A percentile compares a stretch with the other conserved stretches of the same genome.
Conservation (phyloP, 345 rosid species). For the Hibiscus syriacus region DNA sequence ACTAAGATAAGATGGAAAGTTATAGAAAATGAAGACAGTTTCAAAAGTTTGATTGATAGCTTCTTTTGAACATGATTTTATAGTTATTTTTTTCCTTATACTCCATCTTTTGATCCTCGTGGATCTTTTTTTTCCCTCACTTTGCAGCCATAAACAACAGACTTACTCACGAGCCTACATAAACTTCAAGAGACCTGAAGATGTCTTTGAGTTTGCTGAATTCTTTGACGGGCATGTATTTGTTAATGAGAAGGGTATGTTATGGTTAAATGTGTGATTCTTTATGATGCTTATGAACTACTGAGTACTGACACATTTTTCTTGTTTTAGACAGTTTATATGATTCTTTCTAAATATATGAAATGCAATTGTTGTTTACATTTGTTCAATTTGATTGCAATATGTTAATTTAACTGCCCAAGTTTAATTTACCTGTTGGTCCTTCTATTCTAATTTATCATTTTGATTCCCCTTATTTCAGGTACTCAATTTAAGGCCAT, state of each 20-base stretch:
- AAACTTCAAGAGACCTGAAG: slow-evolving; percentile 50
- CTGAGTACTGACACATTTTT: too few species aligned
- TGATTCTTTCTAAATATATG: too few species aligned
- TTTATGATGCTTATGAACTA: background rate
- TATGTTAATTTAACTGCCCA: too few species aligned
- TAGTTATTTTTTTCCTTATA: too few species aligned
- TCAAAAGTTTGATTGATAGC: background rate
- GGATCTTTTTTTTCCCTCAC: background rate
- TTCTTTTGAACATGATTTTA: background rate
- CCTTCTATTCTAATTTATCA: too few species aligned
- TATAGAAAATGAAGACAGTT: background rate
- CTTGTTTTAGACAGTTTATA: too few species aligned
- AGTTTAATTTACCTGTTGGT: too few species aligned
- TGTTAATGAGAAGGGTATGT: slow-evolving; percentile 69
- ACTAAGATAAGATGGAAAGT: background rate
- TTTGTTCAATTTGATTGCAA: too few species aligned
- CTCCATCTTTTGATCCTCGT: background rate
- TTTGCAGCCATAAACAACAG: slow-evolving; percentile 44
- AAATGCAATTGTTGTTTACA: too few species aligned
- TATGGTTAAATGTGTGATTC: background rate
- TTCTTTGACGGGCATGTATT: slow-evolving; percentile 64
- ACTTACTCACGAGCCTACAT: slow-evolving; percentile 55
- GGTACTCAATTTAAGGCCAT: slow-evolving; percentile 60
- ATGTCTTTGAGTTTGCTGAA: slow-evolving; percentile 62
- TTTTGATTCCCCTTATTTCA: slow-evolving; percentile 4